A percentile compares a stretch with the other conserved stretches of the same genome.
Conservation (phyloP, 129 eudicot genomes). For the Silybum marianum region DNA sequence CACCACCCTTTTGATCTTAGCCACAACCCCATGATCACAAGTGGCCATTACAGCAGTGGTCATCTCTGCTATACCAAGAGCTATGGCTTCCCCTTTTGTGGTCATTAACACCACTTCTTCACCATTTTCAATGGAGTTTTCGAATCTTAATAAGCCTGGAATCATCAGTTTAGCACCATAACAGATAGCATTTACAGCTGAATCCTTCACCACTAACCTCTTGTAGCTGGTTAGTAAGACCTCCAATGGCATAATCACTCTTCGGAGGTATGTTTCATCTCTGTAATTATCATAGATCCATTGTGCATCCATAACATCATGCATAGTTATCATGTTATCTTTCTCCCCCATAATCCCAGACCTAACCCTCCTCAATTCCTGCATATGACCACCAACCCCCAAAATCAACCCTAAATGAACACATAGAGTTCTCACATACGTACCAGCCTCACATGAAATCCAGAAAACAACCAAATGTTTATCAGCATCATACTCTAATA, state of each 20-base stretch:
- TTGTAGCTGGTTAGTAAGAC: conserved; percentile 74
- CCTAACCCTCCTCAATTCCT: conserved; percentile 76
- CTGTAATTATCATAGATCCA: conserved; percentile 71
- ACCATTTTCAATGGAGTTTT: conserved; percentile 73
- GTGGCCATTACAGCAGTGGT: conserved; percentile 87
- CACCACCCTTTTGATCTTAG: conserved; percentile 79
- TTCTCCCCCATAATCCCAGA: conserved; percentile 77
- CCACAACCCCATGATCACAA: conserved; percentile 84
- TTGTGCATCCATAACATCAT: conserved; percentile 77
- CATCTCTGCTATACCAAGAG: conserved; percentile 87
- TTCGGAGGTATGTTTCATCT: conserved; percentile 70
- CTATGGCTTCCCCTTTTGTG: conserved; percentile 86
- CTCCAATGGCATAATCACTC: conserved; percentile 86
- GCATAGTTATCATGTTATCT: conserved; percentile 80
- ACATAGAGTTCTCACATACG: conserved; percentile 75
- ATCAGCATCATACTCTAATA: conserved; percentile 58
- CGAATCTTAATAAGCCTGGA: conserved; percentile 81
- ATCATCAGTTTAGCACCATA: conserved; percentile 89
- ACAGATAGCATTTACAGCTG: conserved; percentile 83
- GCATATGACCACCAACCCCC: conserved; percentile 81
- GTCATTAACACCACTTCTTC: conserved; percentile 91
- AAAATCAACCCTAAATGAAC: conserved; percentile 69
- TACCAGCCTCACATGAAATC: conserved; percentile 78
- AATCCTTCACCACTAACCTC: conserved; percentile 86
- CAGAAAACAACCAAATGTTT: conserved; percentile 72